Conservation (phyloP, 495 filamentous ascomycete genomes). For the Melanomma pulvis-pyrius region DNA sequence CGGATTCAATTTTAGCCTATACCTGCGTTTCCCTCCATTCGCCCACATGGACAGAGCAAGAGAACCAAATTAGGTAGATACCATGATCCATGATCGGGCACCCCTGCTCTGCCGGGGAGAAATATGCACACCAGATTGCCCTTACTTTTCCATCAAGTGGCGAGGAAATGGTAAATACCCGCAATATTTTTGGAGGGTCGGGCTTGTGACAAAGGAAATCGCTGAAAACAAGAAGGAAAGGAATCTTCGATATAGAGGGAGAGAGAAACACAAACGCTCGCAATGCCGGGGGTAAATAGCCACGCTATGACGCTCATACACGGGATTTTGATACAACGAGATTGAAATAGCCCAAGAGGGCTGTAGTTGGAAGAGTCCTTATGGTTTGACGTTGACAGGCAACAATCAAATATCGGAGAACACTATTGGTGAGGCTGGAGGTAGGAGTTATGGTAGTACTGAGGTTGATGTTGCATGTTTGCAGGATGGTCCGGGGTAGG, state of each 20-base stretch:
- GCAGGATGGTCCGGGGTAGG: slow-evolving; percentile 42
- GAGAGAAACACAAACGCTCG: slow-evolving; percentile 38
- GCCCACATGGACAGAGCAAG: slow-evolving; percentile 6
- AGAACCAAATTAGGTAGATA: slow-evolving; percentile 37
- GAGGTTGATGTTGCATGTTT: slow-evolving; percentile 40
- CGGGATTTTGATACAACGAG: slow-evolving; percentile 39
- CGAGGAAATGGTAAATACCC: slow-evolving; percentile 13
- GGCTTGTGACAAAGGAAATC: slow-evolving; percentile 38
- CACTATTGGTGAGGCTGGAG: slow-evolving; percentile 36
- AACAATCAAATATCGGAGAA: background rate
- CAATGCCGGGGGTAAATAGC: slow-evolving; percentile 39
- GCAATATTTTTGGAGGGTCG: slow-evolving; percentile 14
- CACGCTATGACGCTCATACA: slow-evolving; percentile 46
- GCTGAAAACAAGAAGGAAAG: slow-evolving; percentile 27
- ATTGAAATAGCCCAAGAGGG: background rate
- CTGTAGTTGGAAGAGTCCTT: background rate
- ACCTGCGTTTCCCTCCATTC: slow-evolving; percentile 5
- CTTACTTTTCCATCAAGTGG: slow-evolving; percentile 24
- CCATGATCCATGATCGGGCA: slow-evolving; percentile 23
- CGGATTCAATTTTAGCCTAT: slow-evolving; percentile 32
- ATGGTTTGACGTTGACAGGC: background rate
- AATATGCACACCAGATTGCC: slow-evolving; percentile 22
- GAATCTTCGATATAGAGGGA: slow-evolving; percentile 32
- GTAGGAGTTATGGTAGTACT: slow-evolving; percentile 36
- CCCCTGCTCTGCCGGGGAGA: slow-evolving; percentile 4